A percentile compares a stretch with the other conserved stretches of the same genome.
Evolutionary conservation across 1,284 basidiomycete genomes (phyloP).

Genomic region (Cryptococcus sp.): DNA sequence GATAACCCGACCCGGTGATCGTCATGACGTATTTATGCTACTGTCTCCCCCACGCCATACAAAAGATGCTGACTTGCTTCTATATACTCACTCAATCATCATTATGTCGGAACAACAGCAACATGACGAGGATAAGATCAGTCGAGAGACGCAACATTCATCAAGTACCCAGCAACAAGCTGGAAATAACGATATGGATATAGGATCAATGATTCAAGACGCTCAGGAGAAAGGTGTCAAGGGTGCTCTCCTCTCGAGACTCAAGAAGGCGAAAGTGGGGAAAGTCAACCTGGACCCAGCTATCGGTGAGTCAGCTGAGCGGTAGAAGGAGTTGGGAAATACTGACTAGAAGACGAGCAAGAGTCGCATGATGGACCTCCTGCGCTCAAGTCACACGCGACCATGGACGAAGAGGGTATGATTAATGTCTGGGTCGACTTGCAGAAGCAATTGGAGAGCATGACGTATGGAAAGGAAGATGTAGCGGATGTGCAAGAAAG

Average conservation of each 20-base stretch:
- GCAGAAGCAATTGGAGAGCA: constrained; percentile 53
- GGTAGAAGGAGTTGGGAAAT: background rate
- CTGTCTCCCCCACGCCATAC: no score
- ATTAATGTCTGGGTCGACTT: constrained; percentile 49
- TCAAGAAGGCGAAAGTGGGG: constrained; percentile 15
- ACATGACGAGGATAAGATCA: no score
- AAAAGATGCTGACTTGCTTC: no score
- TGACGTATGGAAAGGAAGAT: constrained; percentile 51
- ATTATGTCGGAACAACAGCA: no score
- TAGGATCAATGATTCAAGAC: background rate
- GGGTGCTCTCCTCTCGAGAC: background rate
- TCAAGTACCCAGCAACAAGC: no score
- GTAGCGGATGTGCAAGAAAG: constrained; percentile 54
- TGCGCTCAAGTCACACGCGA: constrained; percentile 38
- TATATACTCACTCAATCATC: no score
- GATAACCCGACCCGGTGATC: background rate
- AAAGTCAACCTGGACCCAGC: constrained; percentile 27
- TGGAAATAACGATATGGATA: background rate
- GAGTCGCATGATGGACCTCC: constrained; percentile 25
- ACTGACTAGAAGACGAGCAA: constrained; percentile 33
- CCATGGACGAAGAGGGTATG: constrained; percentile 33
- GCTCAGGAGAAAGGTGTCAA: background rate
- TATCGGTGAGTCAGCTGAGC: constrained; percentile 16
- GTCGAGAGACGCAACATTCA: no score
- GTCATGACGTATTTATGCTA: background rate